A percentile compares a stretch with the other conserved stretches of the same genome.
Conservation (phyloP, 495 filamentous ascomycete genomes). For the Neurospora discreta region DNA sequence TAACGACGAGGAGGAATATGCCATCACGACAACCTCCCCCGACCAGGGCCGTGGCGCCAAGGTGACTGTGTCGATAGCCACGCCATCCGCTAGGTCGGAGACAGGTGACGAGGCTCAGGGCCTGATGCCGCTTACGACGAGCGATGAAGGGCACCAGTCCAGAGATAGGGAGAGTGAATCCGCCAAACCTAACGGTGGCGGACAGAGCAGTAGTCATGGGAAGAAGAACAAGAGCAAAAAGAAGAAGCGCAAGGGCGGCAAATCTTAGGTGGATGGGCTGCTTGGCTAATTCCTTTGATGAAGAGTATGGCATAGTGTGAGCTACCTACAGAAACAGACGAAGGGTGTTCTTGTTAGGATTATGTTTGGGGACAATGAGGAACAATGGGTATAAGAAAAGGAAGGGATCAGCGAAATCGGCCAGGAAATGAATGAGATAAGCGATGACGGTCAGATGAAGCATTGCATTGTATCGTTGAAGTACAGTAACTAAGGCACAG, state of each 20-base stretch:
- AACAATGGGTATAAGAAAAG: neutral
- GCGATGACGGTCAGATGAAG: neutral
- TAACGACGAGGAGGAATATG: constrained; percentile 23
- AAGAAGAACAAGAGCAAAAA: constrained; percentile 26
- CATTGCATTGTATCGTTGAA: neutral
- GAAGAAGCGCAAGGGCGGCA: constrained; percentile 34
- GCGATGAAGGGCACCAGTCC: constrained; percentile 3
- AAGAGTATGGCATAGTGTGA: neutral
- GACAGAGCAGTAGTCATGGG: constrained; percentile 5
- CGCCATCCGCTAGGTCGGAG: neutral
- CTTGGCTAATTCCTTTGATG: constrained; percentile 5
- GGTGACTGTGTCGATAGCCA: neutral
- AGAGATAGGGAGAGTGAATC: constrained; percentile 9
- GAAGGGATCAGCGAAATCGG: neutral
- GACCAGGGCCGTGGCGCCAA: constrained; percentile 3
- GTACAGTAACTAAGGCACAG: neutral
- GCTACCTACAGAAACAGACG: neutral
- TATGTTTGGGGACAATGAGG: neutral
- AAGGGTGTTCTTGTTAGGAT: neutral
- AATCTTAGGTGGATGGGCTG: constrained; percentile 22
- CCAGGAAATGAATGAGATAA: neutral
- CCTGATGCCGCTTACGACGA: constrained; percentile 1
- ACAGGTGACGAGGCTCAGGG: constrained; percentile 8
- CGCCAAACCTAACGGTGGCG: neutral
- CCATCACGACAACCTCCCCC: constrained; percentile 3